Evolutionary conservation across 2,329 filamentous ascomycete genomes (phyloP).

Genomic region (Bertia moriformis): DNA sequence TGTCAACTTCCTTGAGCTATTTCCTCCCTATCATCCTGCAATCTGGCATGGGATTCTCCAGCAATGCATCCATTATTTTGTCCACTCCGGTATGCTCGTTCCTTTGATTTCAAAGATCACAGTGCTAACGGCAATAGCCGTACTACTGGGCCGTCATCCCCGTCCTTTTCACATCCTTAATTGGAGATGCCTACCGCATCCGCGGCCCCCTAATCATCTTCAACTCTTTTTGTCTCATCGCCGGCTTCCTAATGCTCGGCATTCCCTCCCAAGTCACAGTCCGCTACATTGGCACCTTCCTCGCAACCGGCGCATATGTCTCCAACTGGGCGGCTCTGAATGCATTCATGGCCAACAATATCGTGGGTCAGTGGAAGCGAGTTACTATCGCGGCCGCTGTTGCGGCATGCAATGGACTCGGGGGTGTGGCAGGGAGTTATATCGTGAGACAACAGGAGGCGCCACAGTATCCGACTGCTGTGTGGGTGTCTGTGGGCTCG

Average conservation of each 20-base stretch:
- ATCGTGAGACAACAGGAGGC: constrained; percentile 48
- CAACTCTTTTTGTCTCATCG: constrained; percentile 45
- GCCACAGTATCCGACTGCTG: constrained; percentile 46
- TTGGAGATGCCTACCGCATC: constrained; percentile 44
- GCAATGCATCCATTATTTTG: constrained; percentile 40
- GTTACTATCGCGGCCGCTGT: constrained; percentile 45
- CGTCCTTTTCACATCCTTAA: constrained; percentile 43
- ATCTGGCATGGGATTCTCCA: constrained; percentile 36
- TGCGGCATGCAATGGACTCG: constrained; percentile 45
- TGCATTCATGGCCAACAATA: constrained; percentile 47
- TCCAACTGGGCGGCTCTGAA: constrained; percentile 56
- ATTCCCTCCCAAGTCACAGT: constrained; percentile 41
- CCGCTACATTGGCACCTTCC: constrained; percentile 48
- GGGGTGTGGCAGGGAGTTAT: constrained; percentile 51
- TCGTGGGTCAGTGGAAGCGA: constrained; percentile 50
- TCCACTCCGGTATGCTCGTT: constrained; percentile 32
- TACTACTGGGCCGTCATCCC: constrained; percentile 56
- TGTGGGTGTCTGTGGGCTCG: constrained; percentile 53
- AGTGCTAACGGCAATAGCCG: constrained; percentile 15
- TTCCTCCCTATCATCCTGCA: constrained; percentile 49
- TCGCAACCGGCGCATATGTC: constrained; percentile 54
- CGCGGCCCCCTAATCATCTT: constrained; percentile 50
- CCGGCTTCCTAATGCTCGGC: constrained; percentile 51
- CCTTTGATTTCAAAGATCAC: not conserved
- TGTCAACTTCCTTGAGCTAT: constrained; percentile 50